A percentile compares a stretch with the other conserved stretches of the same genome.
phyloP scores from a whole-genome alignment of 169 alveolate species.

The Fabrea salina region DNA sequence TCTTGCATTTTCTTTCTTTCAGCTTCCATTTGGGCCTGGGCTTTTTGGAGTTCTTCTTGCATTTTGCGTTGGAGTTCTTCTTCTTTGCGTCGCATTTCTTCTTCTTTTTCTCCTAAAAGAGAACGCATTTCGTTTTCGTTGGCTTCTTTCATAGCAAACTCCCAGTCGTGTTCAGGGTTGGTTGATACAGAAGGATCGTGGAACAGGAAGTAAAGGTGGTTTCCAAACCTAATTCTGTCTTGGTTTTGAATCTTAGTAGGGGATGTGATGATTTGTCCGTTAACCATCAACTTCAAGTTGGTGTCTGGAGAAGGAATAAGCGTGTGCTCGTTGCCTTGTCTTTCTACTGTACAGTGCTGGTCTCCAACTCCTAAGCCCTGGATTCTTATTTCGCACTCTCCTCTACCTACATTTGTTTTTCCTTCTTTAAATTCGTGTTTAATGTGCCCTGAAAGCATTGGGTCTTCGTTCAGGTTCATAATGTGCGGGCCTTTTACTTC shows the following conservation, averaged over 20 bases:
- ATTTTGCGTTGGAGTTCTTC: slow-evolving; percentile 39
- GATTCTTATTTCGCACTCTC: slow-evolving; percentile 49
- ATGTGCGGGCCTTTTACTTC: slow-evolving; percentile 42
- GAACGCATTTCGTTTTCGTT: slow-evolving; percentile 30
- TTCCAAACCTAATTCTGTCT: slow-evolving; percentile 53
- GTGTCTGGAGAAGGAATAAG: not conserved
- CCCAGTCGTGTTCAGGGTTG: slow-evolving; percentile 41
- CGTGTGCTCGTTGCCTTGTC: slow-evolving; percentile 31
- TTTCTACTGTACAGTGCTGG: slow-evolving; percentile 52
- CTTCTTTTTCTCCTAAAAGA: slow-evolving; percentile 43
- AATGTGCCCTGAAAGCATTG: slow-evolving; percentile 62
- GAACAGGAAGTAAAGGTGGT: slow-evolving; percentile 39
- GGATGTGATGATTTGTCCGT: slow-evolving; percentile 51
- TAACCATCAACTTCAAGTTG: slow-evolving; percentile 37
- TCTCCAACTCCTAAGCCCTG: slow-evolving; percentile 60
- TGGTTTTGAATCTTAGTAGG: slow-evolving; percentile 35
- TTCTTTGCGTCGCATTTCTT: slow-evolving; percentile 23
- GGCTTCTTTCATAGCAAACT: slow-evolving; percentile 44
- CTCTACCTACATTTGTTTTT: slow-evolving; percentile 53
- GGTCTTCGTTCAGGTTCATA: slow-evolving; percentile 69
- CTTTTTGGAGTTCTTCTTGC: slow-evolving; percentile 39
- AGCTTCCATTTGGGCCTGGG: slow-evolving; percentile 31
- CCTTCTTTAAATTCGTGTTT: slow-evolving; percentile 55
- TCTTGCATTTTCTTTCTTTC: not conserved
- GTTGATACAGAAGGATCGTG: slow-evolving; percentile 31